phyloP scores from a whole-genome alignment of 495 filamentous ascomycete genomes.

The Aspergillus diversus region DNA sequence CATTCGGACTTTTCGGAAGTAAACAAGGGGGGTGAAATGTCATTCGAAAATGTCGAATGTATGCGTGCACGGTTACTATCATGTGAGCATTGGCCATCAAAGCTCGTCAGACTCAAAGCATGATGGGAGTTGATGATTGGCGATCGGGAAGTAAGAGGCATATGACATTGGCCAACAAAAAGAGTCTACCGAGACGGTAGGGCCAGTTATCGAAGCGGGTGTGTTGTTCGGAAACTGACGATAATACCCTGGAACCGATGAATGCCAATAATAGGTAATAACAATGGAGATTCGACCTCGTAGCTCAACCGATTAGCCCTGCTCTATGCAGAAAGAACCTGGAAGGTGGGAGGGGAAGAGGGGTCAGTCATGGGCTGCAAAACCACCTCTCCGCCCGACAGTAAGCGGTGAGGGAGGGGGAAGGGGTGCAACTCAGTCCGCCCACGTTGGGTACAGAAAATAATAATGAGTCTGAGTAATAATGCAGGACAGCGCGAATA shows the following conservation, averaged over 20 bases:
- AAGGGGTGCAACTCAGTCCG: constrained; percentile 21
- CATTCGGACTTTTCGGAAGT: constrained; percentile 48
- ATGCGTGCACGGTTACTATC: constrained; percentile 24
- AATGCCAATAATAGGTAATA: constrained; percentile 9
- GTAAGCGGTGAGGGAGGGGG: constrained; percentile 28
- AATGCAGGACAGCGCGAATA: constrained; percentile 12
- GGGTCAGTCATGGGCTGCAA: constrained; percentile 9
- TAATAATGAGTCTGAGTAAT: constrained; percentile 5
- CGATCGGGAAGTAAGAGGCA: constrained; percentile 15
- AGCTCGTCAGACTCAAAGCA: constrained; percentile 8
- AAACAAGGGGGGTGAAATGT: constrained; percentile 20
- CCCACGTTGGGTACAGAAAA: constrained; percentile 20
- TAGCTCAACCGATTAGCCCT: constrained; percentile 6
- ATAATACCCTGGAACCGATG: constrained; percentile 3
- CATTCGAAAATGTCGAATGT: constrained; percentile 24
- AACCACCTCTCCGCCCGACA: constrained; percentile 6
- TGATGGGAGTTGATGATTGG: constrained; percentile 7
- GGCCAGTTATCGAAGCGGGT: constrained; percentile 14
- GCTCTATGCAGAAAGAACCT: constrained; percentile 11
- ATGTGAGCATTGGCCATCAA: constrained; percentile 26
- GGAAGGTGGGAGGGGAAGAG: constrained; percentile 12
- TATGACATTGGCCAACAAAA: constrained; percentile 10
- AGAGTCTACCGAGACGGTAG: constrained; percentile 1
- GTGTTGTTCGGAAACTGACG: constrained; percentile 21
- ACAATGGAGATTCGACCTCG: background rate